phyloP scores from a whole-genome alignment of 192 early-diverging fungal genomes.

The Umbelopsis isabellina region DNA sequence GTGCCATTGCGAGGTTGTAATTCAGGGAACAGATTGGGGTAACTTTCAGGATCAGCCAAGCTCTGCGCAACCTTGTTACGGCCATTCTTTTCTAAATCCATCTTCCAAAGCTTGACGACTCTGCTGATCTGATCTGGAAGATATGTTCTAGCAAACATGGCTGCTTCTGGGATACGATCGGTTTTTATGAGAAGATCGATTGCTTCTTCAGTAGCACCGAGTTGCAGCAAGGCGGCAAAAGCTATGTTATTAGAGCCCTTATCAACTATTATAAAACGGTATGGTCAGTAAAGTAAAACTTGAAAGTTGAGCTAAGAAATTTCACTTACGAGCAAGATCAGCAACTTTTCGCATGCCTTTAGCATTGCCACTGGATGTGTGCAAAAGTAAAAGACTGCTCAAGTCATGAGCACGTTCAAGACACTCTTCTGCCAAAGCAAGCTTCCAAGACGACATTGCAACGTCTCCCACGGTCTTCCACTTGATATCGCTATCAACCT shows the following conservation, averaged over 20 bases:
- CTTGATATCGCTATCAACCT: conserved; percentile 83
- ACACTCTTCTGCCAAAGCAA: conserved; percentile 90
- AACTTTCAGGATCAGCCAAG: conserved; percentile 82
- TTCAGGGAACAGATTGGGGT: conserved; percentile 90
- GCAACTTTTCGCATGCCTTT: conserved; percentile 78
- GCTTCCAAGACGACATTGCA: conserved; percentile 90
- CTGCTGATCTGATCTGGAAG: conserved; percentile 73
- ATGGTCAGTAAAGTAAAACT: background rate
- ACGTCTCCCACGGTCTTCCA: conserved; percentile 94
- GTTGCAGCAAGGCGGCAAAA: conserved; percentile 79
- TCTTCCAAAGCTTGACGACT: conserved; percentile 81
- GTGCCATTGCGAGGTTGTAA: conserved; percentile 32
- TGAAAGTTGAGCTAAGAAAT: background rate
- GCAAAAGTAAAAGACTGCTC: conserved; percentile 86
- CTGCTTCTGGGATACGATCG: conserved; percentile 92
- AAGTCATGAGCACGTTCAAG: conserved; percentile 87
- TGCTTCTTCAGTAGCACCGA: conserved; percentile 78
- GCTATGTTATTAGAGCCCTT: conserved; percentile 92
- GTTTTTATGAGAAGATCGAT: conserved; percentile 86
- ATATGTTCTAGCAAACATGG: conserved; percentile 90
- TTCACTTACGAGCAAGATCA: conserved; percentile 58
- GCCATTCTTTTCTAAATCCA: conserved; percentile 63
- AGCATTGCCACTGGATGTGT: conserved; percentile 87
- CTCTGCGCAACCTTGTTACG: conserved; percentile 87
- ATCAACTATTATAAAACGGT: conserved; percentile 41